Base-by-base conservation (phyloP, 2,329 filamentous ascomycete genomes). In the Phaeosphaeriaceae sp. region DNA sequence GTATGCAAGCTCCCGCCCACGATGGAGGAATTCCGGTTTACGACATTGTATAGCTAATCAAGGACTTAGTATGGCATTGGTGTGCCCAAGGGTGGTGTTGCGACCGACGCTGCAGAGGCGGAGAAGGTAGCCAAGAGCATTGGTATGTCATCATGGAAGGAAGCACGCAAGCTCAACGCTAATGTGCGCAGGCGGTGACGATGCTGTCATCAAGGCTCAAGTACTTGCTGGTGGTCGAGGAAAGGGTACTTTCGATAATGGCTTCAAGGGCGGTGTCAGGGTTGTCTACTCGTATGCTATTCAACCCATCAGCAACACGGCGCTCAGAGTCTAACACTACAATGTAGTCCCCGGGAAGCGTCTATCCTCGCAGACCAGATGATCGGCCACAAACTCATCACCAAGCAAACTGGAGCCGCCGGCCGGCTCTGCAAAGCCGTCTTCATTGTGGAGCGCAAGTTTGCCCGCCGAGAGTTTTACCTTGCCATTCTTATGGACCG, bases 371-470 rank as follows among this genome's bases (percentile, higher is more conserved):
- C 94, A 66, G 85, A 93, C 67, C 92, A 99, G 83, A 99, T 99
- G 94, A 97, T 99, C 78, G 94, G 94, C 74, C 93, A 99, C 82
- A 97, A 97, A 81, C 91, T 99, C 78, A 86, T 99, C 79, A 99
- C 94, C 77, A 99, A 99, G 87, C 94, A 99, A 83, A 99, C 94
- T 51, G 94, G 94, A 76, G 90, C 93, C 66, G 85, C 79, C 67
- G 94, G 94, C 73, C 91, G 94, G 76, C 86, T 96, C 75, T 99
- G 94, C 85, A 97, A 90, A 79, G 85, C 92, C 59, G 94, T 99
- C 74, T 97, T 96, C 83, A 97, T 99, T 75, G 96, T 93, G 80
- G 94, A 99, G 85, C 92, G 94, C 84, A 99, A 99, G 83, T 99
- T 97, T 73, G 94, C 94, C 67, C 92, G 94, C 65, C 89, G 94